These are phyloP conservation scores for Adiantum capillusveneris DNA, from an alignment of 75 land plant species.

Conservation along the genomic window DNA sequence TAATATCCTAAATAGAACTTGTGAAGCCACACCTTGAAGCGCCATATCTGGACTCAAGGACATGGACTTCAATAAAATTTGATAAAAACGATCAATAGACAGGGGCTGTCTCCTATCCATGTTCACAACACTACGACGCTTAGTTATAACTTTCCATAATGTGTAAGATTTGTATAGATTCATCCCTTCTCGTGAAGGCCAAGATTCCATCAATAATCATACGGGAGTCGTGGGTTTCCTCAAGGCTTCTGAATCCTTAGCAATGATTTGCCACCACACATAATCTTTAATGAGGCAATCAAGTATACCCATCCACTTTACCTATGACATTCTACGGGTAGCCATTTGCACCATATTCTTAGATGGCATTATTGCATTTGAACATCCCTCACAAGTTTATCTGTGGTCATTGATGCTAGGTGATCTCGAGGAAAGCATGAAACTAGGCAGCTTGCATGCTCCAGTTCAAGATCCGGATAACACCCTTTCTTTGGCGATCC, in stretches of 20 bases:
- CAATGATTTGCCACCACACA: constrained; percentile 78
- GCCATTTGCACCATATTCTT: not conserved
- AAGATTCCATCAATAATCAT: constrained; percentile 25
- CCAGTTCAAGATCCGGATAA: constrained; percentile 62
- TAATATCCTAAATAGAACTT: constrained; percentile 72
- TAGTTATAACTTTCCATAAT: constrained; percentile 60
- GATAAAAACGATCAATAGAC: constrained; percentile 68
- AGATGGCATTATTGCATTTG: not conserved
- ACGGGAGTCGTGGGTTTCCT: too few species aligned
- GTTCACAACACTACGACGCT: constrained; percentile 85
- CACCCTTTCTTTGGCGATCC: constrained; percentile 40
- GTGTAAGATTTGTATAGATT: constrained; percentile 32
- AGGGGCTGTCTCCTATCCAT: constrained; percentile 75
- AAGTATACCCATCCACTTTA: constrained; percentile 37
- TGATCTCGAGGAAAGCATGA: constrained; percentile 41
- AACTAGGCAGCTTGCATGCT: constrained; percentile 80
- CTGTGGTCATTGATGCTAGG: constrained; percentile 13
- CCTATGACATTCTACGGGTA: too few species aligned
- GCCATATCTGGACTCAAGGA: constrained; percentile 39
- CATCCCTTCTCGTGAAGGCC: not conserved
- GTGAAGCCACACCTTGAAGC: constrained; percentile 43
- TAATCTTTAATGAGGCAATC: constrained; percentile 80
- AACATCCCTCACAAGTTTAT: constrained; percentile 3
- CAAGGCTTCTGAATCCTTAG: constrained; percentile 60
- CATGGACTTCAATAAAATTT: constrained; percentile 69